Percentiles rank a stretch among this genome's conserved stretches.
phyloP scores from a whole-genome alignment of 139 green algal genomes.

The Volvox reticuliferus region DNA sequence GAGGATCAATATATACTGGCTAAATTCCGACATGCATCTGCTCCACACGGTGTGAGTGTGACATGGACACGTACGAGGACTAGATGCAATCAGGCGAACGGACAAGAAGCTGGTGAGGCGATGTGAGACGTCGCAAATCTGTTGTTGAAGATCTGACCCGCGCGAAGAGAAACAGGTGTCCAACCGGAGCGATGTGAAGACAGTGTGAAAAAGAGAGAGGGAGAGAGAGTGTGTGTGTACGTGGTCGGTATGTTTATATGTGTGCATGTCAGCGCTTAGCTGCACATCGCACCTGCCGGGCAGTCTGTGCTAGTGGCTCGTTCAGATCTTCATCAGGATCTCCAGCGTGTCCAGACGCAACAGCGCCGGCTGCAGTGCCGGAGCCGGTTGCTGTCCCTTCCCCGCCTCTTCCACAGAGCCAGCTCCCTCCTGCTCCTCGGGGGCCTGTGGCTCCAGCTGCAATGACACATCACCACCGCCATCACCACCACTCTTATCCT shows the following conservation, averaged over 20 bases:
- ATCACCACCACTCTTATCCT: background rate
- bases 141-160: background rate
- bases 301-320: slow-evolving; percentile 72
- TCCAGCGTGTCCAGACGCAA: background rate
- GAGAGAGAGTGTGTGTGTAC: background rate
- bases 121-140: background rate
- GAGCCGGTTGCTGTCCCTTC: background rate
- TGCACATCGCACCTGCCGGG: slow-evolving; percentile 56
- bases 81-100: background rate
- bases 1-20: too few species aligned
- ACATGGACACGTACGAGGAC: background rate
- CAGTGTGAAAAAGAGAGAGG: background rate
- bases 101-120: background rate
- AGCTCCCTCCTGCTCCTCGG: background rate
- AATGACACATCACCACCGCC: background rate
- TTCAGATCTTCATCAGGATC: slow-evolving; percentile 70
- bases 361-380: slow-evolving; percentile 33
- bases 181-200: background rate
- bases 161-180: too few species aligned
- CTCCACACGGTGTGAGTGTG: too few species aligned
- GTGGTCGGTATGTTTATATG: background rate
- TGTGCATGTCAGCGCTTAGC: background rate
- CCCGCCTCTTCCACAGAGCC: background rate
- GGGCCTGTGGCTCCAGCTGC: too few species aligned
- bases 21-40: too few species aligned